A percentile compares a stretch with the other conserved stretches of the same genome.
Conservation (phyloP, 2,329 filamentous ascomycete species). For the Aspergillus bombycis region DNA sequence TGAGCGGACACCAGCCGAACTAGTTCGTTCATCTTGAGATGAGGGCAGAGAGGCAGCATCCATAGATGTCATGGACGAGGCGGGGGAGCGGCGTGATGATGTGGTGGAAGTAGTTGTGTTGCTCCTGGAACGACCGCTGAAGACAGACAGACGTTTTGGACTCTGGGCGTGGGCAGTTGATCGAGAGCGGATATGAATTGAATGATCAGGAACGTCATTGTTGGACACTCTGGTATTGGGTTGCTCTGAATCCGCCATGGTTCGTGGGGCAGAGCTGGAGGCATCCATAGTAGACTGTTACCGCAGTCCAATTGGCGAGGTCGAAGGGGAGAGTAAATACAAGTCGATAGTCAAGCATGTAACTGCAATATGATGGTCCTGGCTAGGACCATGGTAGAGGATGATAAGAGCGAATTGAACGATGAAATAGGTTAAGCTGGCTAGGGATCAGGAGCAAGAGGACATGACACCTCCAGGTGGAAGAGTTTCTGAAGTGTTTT, state of each 20-base stretch:
- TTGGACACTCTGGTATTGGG: slow-evolving; percentile 36
- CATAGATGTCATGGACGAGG: slow-evolving; percentile 44
- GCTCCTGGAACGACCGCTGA: slow-evolving; percentile 44
- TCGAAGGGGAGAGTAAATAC: neutral
- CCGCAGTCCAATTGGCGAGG: slow-evolving; percentile 4
- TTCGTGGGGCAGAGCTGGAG: slow-evolving; percentile 15
- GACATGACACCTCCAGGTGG: slow-evolving; percentile 11
- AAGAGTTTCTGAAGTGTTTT: slow-evolving; percentile 19
- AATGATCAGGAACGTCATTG: slow-evolving; percentile 37
- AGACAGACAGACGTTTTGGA: slow-evolving; percentile 45
- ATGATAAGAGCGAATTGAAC: neutral
- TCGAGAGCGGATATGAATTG: slow-evolving; percentile 38
- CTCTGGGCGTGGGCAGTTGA: slow-evolving; percentile 40
- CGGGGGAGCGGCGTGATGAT: slow-evolving; percentile 50
- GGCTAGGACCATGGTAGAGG: slow-evolving; percentile 21
- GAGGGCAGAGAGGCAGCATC: slow-evolving; percentile 34
- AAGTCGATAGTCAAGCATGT: slow-evolving; percentile 19
- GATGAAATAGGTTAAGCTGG: neutral
- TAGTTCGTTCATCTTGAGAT: slow-evolving; percentile 37
- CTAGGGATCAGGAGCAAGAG: slow-evolving; percentile 9
- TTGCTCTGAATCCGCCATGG: slow-evolving; percentile 29
- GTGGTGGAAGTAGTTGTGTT: slow-evolving; percentile 56
- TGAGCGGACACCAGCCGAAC: slow-evolving; percentile 29
- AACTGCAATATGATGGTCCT: slow-evolving; percentile 15
- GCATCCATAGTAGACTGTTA: slow-evolving; percentile 13